Base-by-base conservation (phyloP, 2,329 filamentous ascomycete species). In the Knufia petricola region DNA sequence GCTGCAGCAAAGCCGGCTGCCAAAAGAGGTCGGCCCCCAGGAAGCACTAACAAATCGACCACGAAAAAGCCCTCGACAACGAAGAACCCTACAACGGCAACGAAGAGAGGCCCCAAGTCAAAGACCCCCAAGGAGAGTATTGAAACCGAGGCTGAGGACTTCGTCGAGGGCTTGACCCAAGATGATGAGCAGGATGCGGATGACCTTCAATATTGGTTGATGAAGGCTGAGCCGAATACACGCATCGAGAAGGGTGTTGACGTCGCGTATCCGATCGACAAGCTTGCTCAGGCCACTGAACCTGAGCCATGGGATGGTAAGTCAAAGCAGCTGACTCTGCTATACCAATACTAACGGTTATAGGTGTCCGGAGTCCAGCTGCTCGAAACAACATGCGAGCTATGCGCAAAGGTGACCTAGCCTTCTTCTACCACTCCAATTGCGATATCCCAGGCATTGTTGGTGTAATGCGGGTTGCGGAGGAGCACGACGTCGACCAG, bases 371-470 rank as follows among this genome's bases (percentile, higher is more conserved):
- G 32, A 60, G 57, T 34, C 15, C 42, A 3, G 46, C 64, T 67
- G 90, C 90, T 4, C 80, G 87, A 21, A 96, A 95, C 61, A 87
- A 95, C 63, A 82, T 98, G 69, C 79, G 86, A 24, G 78, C 81
- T 7, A 98, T 98, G 92, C 88, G 86, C 59, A 81, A 82, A 49
- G 89, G 89, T 44, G 92, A 98, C 62, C 74, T 89, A 26, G 89
- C 88, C 21, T 96, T 98, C 69, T 96, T 98, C 70, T 96, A 96
- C 63, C 90, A 95, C 67, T 94, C 86, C 40, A 94, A 92, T 60
- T 92, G 86, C 68, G 94, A 94, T 63, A 78, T 83, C 20, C 88
- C 89, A 0, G 90, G 86, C 2, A 87, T 96, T 41, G 87, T 83
- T 1, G 89, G 89, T 1, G 78, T 83, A 15, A 89, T 95, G 84